Conservation (phyloP, 2,329 filamentous ascomycete genomes). For the Trichoderma asperellum region DNA sequence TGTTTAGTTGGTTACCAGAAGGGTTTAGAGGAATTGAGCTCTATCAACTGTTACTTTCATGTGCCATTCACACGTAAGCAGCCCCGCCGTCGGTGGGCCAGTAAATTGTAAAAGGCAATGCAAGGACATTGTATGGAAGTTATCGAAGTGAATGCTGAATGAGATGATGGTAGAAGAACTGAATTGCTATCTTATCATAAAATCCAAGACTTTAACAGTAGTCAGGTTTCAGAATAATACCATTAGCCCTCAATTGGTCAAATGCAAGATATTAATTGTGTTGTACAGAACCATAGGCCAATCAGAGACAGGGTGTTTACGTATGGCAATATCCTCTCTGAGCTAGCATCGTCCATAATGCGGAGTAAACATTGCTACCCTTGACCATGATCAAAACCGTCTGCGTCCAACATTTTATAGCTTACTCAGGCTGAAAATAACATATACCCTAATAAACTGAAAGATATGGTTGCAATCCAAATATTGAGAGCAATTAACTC, state of each 20-base stretch:
- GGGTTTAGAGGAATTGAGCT: not conserved
- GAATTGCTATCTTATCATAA: too few species aligned
- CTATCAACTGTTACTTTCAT: not conserved
- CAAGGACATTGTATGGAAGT: not conserved
- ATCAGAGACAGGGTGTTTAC: not conserved
- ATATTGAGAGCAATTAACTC: not conserved
- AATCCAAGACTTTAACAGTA: too few species aligned
- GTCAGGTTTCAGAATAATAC: not conserved
- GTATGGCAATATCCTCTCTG: not conserved
- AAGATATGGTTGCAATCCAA: accelerated
- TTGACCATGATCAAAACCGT: not conserved
- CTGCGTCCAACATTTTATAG: too few species aligned
- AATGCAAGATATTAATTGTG: not conserved
- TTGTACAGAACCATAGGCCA: not conserved
- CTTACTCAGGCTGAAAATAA: not conserved
- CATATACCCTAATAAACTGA: not conserved
- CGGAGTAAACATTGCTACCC: not conserved
- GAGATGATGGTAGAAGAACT: not conserved
- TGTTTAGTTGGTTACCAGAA: not conserved
- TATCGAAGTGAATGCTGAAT: not conserved
- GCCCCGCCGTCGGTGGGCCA: not conserved
- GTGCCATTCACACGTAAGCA: not conserved
- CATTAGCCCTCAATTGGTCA: not conserved
- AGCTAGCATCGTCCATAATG: not conserved
- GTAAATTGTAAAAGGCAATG: not conserved